phyloP scores from a whole-genome alignment of 441 rosid genomes.

The Corymbia calophylla region DNA sequence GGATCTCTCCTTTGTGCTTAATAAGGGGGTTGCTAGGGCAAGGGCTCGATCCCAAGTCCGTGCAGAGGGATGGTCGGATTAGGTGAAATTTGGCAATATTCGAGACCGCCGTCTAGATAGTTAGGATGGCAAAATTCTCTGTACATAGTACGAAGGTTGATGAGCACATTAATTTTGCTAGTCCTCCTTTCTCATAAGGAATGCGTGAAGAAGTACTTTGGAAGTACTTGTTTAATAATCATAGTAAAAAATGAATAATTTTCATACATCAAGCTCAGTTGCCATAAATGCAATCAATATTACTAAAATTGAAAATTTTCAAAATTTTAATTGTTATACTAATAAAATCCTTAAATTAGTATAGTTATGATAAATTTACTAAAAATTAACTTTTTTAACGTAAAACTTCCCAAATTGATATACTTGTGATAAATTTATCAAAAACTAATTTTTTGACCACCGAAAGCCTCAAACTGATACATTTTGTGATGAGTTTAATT shows the following conservation, averaged over 20 bases:
- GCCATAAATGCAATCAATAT: neutral
- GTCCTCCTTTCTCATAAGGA: neutral
- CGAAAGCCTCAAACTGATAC: rapidly evolving
- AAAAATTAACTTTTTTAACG: too few relatives aligned
- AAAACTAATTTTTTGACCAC: too few relatives aligned
- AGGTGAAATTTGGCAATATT: neutral
- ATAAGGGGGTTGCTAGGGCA: neutral
- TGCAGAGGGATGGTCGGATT: neutral
- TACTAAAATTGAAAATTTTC: neutral
- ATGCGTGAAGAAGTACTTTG: neutral
- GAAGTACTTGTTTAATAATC: neutral
- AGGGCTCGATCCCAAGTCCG: neutral
- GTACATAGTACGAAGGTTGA: neutral
- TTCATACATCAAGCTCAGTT: neutral
- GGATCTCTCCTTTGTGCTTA: neutral
- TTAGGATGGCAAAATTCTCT: neutral
- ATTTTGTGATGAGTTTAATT: neutral
- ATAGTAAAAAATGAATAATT: neutral
- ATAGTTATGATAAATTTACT: neutral
- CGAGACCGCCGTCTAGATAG: rapidly evolving
- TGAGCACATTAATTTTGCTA: neutral
- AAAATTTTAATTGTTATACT: rapidly evolving
- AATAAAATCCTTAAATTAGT: neutral
- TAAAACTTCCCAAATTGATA: rapidly evolving
- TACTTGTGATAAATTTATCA: neutral